A percentile compares a stretch with the other conserved stretches of the same genome.
phyloP scores from a whole-genome alignment of 2,329 filamentous ascomycete species.

The Sphaerulina populicola region DNA sequence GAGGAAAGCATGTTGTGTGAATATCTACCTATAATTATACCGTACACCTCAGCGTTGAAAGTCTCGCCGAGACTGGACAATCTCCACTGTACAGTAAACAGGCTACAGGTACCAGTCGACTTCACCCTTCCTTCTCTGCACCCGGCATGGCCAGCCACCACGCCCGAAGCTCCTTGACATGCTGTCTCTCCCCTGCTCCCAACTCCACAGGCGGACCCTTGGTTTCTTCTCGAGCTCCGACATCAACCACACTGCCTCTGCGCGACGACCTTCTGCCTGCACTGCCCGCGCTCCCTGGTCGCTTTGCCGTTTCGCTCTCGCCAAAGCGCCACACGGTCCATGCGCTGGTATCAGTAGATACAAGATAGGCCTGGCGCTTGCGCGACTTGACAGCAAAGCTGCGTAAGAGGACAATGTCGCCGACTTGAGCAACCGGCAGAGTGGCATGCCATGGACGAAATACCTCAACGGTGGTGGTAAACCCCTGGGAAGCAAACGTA shows the following conservation, averaged over 20 bases:
- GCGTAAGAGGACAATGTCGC: conserved; percentile 41
- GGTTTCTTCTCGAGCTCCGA: conserved; percentile 35
- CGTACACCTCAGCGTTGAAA: too few species aligned
- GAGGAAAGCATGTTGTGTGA: too few species aligned
- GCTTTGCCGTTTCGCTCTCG: conserved; percentile 23
- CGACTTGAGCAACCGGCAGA: conserved; percentile 35
- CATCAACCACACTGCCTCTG: conserved; percentile 18
- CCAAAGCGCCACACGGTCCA: conserved; percentile 42
- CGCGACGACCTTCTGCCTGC: conserved; percentile 26
- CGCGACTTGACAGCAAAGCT: conserved; percentile 38
- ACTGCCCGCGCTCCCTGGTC: conserved; percentile 8
- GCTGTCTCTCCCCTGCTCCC: conserved; percentile 39
- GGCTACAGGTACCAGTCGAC: too few species aligned
- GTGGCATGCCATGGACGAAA: conserved; percentile 39
- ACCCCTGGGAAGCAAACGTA: conserved; percentile 1
- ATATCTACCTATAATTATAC: too few species aligned
- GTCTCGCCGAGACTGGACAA: too few species aligned
- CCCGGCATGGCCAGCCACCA: conserved; percentile 32
- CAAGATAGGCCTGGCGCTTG: conserved; percentile 32
- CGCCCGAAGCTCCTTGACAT: conserved; percentile 34
- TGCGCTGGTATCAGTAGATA: conserved; percentile 37
- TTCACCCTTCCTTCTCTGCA: background rate
- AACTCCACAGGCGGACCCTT: conserved; percentile 42
- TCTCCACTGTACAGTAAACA: too few species aligned
- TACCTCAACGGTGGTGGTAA: conserved; percentile 31